Base-by-base conservation (phyloP, 2,329 filamentous ascomycete species). In the Alternaria metachromatica region DNA sequence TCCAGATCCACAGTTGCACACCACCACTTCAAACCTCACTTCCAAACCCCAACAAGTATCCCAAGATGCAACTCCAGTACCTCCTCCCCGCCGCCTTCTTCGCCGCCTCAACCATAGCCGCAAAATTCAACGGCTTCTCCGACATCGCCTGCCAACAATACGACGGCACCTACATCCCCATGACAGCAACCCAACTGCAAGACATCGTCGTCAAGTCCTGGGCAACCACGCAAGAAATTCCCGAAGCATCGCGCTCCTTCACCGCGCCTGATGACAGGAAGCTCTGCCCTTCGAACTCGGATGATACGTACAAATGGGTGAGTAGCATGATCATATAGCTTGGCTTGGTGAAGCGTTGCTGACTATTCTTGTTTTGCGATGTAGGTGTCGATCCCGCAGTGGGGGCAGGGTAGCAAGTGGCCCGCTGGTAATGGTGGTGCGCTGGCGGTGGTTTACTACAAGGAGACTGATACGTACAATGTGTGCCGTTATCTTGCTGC, bases 401-500 rank as follows among this genome's bases (percentile, higher is more conserved):
- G 58, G 58, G 6, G 6, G 5, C 18, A 21, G 18, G 41, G 25
- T 8, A 45, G 53, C 15, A 10, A 20, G 13, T 15, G 4, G 6
- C 9, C 15, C 6, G 12, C 30, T 11, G 13, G 45, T 23, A 6
- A 13, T 3, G 50, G 57, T 21, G 62, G 62, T 10, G 37, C 43
- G 6, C 3, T 64, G 21, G 49, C 49, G 8, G 48, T 50, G 8
- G 53, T 62, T 4, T 58, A 64, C 28, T 64, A 62, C 48, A 61
- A 64, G 15, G 58, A 58, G 0, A 57, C 58, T 2, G 62, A 64
- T 33, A 62, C 62, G 9, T 64, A 64, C 12, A n/a, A 30, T 18
- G 20, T 43, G 8, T 64, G 62, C 18, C 10, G 25, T 13, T 21
- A 44, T 23, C 11, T 55, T 2, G 18, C 58, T 10, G 48, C 25